A percentile compares a stretch with the other conserved stretches of the same genome.
Conservation (phyloP, 176 grass and related monocot species). For the Ampelocalamus luodianensis region DNA sequence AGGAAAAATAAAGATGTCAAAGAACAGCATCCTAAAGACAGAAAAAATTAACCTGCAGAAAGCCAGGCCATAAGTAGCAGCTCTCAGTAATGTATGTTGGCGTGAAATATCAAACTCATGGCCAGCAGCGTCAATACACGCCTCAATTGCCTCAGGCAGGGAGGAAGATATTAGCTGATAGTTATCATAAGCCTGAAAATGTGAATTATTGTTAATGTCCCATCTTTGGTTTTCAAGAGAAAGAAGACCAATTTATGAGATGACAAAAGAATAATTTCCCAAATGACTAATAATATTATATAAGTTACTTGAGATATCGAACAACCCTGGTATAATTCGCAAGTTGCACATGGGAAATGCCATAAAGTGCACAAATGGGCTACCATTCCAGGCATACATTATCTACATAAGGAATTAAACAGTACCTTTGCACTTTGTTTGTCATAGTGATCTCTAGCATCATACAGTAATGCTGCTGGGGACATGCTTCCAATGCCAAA, state of each 20-base stretch:
- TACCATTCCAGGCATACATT: background rate
- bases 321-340: slow-evolving; percentile 14
- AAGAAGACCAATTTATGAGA: slow-evolving; percentile 29
- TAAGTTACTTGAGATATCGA: background rate
- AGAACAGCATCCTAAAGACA: slow-evolving; percentile 23
- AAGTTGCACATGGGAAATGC: slow-evolving; percentile 15
- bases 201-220: slow-evolving; percentile 17
- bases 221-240: slow-evolving; percentile 25
- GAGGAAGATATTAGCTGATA: slow-evolving; percentile 78
- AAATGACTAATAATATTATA: slow-evolving; percentile 6
- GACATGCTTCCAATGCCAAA: slow-evolving; percentile 94
- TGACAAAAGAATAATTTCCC: slow-evolving; percentile 9
- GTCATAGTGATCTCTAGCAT: slow-evolving; percentile 97
- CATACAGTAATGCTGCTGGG: slow-evolving; percentile 87
- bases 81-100: slow-evolving; percentile 75
- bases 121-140: slow-evolving; percentile 91
- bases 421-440: slow-evolving; percentile 93
- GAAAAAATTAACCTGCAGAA: slow-evolving; percentile 81
- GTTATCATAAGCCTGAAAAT: slow-evolving; percentile 90
- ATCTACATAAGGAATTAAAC: slow-evolving; percentile 28
- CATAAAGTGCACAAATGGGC: slow-evolving; percentile 37
- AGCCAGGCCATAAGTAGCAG: slow-evolving; percentile 90
- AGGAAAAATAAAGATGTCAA: slow-evolving; percentile 5
- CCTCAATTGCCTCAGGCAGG: slow-evolving; percentile 83
- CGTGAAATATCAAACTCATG: slow-evolving; percentile 95